Evolutionary conservation across 352 stramenopile species (phyloP), one percentile per base, ranked within the genome.

Genomic region (Globisporangium echinulatum): DNA sequence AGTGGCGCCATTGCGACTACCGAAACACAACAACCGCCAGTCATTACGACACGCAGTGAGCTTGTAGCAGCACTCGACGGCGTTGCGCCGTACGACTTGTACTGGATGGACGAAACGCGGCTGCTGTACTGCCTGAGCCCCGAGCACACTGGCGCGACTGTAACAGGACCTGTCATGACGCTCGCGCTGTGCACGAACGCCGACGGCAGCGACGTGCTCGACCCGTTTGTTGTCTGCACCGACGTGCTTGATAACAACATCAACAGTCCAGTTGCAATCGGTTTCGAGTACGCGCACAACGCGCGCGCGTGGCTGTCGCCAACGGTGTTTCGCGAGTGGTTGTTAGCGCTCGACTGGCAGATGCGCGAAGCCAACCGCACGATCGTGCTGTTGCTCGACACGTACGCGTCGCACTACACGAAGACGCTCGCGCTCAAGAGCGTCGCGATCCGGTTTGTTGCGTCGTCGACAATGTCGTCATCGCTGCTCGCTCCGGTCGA

Each of bases 251-350:
- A 8, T 44, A 44, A 1, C 4, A 46, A 60, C 33, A 55, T 69
- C 4, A 10, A 53, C 0, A 56, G 37, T 2, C 25, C 61, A 1
- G 25, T 33, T 33, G 9, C 49, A 54, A 4, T 52, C 17, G 66
- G 68, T 17, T 87, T 86, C 59, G 77, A 81, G 57, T 91, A 86
- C 65, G 70, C 79, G 2, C 76, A 78, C 70, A 91, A 91, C 63
- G 74, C 75, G 56, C 84, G 82, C 52, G 68, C 81, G 13, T 90
- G 81, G 81, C 70, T 90, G 61, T 74, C 81, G 13, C 78, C 81
- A 15, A 88, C 75, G n/a, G 67, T 93, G 52, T 78, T 93, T 43
- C 83, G 81, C 17, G 78, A 91, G 52, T 93, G 83, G 83, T 63
- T 93, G 17, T 61, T 90, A 44, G 73, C 81, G 47, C 67, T 93